These are phyloP conservation scores for Chlamydomonas applanata DNA, from an alignment of 139 green algal genomes.

Conservation along the genomic window DNA sequence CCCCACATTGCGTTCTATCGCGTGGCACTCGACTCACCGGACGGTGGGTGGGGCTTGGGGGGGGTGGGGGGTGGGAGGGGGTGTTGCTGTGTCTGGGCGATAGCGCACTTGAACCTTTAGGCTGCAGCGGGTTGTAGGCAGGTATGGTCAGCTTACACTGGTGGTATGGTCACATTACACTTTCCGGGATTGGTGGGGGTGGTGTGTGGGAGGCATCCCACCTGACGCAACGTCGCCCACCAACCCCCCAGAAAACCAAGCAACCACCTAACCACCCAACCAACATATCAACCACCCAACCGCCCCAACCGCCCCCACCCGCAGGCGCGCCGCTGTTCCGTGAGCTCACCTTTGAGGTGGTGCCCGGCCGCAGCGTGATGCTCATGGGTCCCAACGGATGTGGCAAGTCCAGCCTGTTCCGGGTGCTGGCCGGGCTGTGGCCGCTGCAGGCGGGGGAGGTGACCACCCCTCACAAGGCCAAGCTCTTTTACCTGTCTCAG, in stretches of 20 bases:
- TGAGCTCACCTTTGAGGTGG: conserved; percentile 77
- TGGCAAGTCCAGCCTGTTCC: conserved; percentile 82
- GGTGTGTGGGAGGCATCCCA: not conserved
- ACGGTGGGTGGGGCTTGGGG: conserved; percentile 49
- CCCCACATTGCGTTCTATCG: conserved; percentile 58
- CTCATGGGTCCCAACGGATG: conserved; percentile 91
- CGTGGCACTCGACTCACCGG: conserved; percentile 84
- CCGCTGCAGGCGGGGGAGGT: conserved; percentile 72
- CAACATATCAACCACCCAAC: no score
- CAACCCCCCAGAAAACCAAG: no score
- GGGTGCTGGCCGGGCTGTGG: conserved; percentile 86
- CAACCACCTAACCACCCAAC: no score
- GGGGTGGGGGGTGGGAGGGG: not conserved
- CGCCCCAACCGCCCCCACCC: no score
- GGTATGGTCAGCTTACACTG: no score
- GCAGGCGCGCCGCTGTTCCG: conserved; percentile 78
- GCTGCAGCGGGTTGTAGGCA: no score
- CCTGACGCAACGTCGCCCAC: no score
- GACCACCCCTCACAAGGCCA: conserved; percentile 38
- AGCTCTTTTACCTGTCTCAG: conserved; percentile 88
- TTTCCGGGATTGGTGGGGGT: not conserved
- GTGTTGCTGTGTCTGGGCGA: no score
- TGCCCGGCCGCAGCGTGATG: conserved; percentile 63
- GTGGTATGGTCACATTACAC: not conserved
- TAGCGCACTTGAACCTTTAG: no score